Evolutionary conservation across 2,329 filamentous ascomycete species (phyloP), one percentile per base, ranked within the genome.

Genomic region (Colletotrichum endophyticum): DNA sequence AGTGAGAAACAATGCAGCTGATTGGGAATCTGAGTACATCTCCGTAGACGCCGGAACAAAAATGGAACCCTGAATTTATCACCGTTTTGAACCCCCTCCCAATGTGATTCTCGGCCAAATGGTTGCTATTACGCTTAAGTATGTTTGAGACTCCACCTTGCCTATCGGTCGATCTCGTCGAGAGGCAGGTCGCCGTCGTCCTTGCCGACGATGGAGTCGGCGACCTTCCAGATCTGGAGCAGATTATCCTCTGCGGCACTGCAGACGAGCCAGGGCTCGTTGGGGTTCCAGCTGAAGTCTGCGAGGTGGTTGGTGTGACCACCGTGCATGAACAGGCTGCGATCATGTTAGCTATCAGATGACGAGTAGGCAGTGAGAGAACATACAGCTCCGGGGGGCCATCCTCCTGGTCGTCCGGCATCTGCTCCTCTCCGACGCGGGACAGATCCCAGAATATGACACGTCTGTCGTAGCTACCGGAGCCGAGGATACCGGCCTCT

Each of bases 401-500:
- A 83, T 99, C 97, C 80, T 99, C 96, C 66, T 94, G 94, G 84
- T 99, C 97, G 79, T 99, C 98, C 4, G 96, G 95, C 13, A 95
- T 94, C 85, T 99, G 97, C 86, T 99, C 97, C 82, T 98, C 95
- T 64, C 98, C 97, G 61, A 98, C 94, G 72, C 94, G 92, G 81
- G 95, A 96, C 61, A 99, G 89, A 83, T 99, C 97, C 97, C 97
- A 99, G 87, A 99, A 97, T 84, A 98, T 94, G 78, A 99, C 94
- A 80, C 98, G 92, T 63, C 97, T 92, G 84, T 99, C 97, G 83
- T 98, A 98, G 83, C 95, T 96, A 66, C 94, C 95, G 81, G 96
- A 98, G 72, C 95, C 97, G 30, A 99, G 89, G 76, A 99, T 95
- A 39, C 95, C 92, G 75, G 95, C 92, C 83, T 99, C 96, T 59